These are phyloP conservation scores for Multifurca ochricompacta DNA, from an alignment of 768 basidiomycete genomes.

Conservation along the genomic window DNA sequence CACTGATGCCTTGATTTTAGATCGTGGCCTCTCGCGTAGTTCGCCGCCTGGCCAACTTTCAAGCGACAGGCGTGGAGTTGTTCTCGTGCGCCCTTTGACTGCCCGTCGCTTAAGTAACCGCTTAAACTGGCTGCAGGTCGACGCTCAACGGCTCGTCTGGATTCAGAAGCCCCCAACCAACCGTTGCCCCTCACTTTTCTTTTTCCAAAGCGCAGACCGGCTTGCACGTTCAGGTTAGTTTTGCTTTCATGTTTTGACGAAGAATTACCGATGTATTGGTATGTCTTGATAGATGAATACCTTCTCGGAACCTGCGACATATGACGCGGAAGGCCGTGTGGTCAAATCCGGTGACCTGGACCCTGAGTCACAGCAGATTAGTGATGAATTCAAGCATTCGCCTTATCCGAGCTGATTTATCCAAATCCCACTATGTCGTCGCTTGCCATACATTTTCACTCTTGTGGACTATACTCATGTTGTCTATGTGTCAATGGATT, in stretches of 20 bases:
- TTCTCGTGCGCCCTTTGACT: constrained; percentile 21
- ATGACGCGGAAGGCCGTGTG: constrained; percentile 49
- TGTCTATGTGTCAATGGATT: neutral
- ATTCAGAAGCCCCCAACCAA: constrained; percentile 16
- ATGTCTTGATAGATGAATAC: constrained; percentile 3
- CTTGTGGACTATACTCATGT: neutral
- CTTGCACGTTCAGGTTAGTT: constrained; percentile 32
- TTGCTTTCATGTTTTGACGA: neutral
- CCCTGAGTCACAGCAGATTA: constrained; percentile 51
- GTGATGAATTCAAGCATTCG: constrained; percentile 57
- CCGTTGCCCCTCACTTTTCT: constrained; percentile 7
- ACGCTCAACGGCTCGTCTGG: constrained; percentile 19
- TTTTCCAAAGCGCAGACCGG: constrained; percentile 21
- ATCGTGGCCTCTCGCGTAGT: constrained; percentile 55
- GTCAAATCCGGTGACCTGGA: constrained; percentile 41
- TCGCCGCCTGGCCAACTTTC: constrained; percentile 49
- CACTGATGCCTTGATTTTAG: constrained; percentile 26
- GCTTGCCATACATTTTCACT: neutral
- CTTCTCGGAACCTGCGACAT: constrained; percentile 35
- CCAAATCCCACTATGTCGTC: constrained; percentile 1
- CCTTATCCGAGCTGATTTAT: constrained; percentile 5
- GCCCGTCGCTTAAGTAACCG: constrained; percentile 16
- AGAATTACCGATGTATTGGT: neutral
- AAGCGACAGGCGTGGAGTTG: constrained; percentile 24
- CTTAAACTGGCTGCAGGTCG: constrained; percentile 16